Conservation (phyloP, 768 basidiomycete genomes). For the Rhizopogon roseolus region DNA sequence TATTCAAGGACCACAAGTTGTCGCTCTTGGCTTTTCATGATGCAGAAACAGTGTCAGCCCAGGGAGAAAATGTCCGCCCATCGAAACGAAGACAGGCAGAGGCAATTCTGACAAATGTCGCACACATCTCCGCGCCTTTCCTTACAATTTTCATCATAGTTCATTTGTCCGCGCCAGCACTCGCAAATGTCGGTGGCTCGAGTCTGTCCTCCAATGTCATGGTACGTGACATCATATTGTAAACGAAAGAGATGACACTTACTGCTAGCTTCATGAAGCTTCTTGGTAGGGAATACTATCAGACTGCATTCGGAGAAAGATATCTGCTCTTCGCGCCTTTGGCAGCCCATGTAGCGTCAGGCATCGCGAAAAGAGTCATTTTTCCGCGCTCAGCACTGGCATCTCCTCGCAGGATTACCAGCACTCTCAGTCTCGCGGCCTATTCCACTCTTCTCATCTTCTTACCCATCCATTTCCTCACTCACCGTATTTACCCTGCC, state of each 20-base stretch:
- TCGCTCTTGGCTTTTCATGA: not conserved
- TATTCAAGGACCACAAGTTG: not conserved
- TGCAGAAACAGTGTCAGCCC: not conserved
- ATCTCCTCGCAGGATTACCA: constrained; percentile 31
- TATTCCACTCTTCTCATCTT: constrained; percentile 53
- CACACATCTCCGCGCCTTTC: constrained; percentile 72
- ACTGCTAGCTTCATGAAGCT: constrained; percentile 37
- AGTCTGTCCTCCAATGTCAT: constrained; percentile 65
- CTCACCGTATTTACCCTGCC: constrained; percentile 58
- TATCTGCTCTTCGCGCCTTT: constrained; percentile 67
- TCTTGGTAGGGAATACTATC: constrained; percentile 83
- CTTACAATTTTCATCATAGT: constrained; percentile 68
- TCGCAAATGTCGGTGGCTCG: constrained; percentile 70
- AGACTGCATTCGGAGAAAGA: constrained; percentile 63
- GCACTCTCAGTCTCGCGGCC: constrained; percentile 54
- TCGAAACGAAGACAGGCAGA: constrained; percentile 5
- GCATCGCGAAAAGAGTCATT: constrained; percentile 54
- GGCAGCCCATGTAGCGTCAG: constrained; percentile 56
- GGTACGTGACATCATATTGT: constrained; percentile 39
- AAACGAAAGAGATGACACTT: not conserved
- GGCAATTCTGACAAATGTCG: constrained; percentile 45
- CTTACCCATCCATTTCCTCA: constrained; percentile 65
- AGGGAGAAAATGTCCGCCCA: not conserved
- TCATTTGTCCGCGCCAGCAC: constrained; percentile 72
- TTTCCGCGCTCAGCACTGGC: constrained; percentile 30